phyloP scores from a whole-genome alignment of 2,329 filamentous ascomycete genomes.

The Fusarium cicatricum region DNA sequence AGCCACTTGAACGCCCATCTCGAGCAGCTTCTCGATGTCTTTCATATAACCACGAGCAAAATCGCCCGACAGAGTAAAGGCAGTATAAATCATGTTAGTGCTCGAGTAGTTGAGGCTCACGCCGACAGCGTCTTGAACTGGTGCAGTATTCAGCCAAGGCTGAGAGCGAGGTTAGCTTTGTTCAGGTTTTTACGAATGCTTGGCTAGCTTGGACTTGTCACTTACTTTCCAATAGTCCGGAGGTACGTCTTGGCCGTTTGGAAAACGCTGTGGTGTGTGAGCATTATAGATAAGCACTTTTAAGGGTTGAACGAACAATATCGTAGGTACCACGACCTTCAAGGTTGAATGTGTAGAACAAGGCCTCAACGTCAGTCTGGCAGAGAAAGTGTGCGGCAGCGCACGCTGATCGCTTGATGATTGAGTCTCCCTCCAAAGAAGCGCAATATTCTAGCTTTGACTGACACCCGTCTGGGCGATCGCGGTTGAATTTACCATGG shows the following conservation, averaged over 20 bases:
- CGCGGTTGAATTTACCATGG: slow-evolving; percentile 6
- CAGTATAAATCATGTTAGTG: slow-evolving; percentile 10
- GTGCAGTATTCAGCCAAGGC: slow-evolving; percentile 10
- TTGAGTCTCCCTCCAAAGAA: not conserved
- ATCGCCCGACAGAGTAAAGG: slow-evolving; percentile 11
- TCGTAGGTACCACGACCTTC: slow-evolving; percentile 20
- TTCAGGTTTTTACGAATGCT: too few relatives aligned
- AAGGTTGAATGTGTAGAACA: slow-evolving; percentile 15
- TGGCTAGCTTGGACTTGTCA: too few relatives aligned
- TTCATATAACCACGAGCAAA: slow-evolving; percentile 7
- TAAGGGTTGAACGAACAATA: not conserved
- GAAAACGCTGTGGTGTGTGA: not conserved
- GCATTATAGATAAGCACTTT: not conserved
- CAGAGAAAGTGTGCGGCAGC: slow-evolving; percentile 15
- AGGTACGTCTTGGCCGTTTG: slow-evolving; percentile 7
- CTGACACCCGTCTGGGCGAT: slow-evolving; percentile 11
- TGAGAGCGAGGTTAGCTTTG: not conserved
- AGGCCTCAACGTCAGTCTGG: slow-evolving; percentile 12
- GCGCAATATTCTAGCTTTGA: slow-evolving; percentile 13
- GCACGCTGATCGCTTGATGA: slow-evolving; percentile 8
- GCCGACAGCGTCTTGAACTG: slow-evolving; percentile 12
- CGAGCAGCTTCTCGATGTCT: slow-evolving; percentile 11
- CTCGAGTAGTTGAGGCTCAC: slow-evolving; percentile 23
- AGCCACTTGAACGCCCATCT: slow-evolving; percentile 13
- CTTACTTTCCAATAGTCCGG: slow-evolving; percentile 15